Evolutionary conservation across 176 grass and related monocot genomes (phyloP).

Genomic region (Oryza australiensis): DNA sequence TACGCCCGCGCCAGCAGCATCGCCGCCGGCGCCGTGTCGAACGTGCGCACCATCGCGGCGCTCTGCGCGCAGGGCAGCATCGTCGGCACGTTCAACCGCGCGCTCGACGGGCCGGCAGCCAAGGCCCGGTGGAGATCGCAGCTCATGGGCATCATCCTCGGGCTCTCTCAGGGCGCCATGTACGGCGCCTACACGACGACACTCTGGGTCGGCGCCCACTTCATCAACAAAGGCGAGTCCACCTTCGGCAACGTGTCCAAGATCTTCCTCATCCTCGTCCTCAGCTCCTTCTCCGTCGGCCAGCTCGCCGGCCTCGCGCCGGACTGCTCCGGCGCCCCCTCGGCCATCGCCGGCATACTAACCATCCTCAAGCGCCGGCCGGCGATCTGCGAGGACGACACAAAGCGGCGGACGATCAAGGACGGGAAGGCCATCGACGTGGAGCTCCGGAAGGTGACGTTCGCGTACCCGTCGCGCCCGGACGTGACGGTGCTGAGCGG

Average conservation of each 20-base stretch:
- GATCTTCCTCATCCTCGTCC: slow-evolving; percentile 70
- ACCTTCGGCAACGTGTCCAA: slow-evolving; percentile 59
- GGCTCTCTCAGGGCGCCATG: slow-evolving; percentile 55
- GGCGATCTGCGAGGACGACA: background rate
- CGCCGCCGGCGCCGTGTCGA: slow-evolving; percentile 47
- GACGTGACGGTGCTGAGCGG: slow-evolving; percentile 35
- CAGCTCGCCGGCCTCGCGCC: slow-evolving; percentile 55
- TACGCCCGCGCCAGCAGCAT: slow-evolving; percentile 45
- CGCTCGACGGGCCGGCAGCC: slow-evolving; percentile 11
- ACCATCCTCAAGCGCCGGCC: slow-evolving; percentile 39
- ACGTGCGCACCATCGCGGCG: slow-evolving; percentile 47
- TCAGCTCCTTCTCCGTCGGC: slow-evolving; percentile 54
- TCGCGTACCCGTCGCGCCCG: slow-evolving; percentile 54
- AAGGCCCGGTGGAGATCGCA: slow-evolving; percentile 26
- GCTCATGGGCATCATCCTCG: slow-evolving; percentile 52
- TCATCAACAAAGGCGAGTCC: slow-evolving; percentile 29
- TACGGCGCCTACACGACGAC: slow-evolving; percentile 55
- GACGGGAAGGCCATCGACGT: slow-evolving; percentile 48
- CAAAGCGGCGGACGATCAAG: slow-evolving; percentile 17
- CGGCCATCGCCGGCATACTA: slow-evolving; percentile 36
- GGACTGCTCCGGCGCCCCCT: slow-evolving; percentile 39
- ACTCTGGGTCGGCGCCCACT: slow-evolving; percentile 47
- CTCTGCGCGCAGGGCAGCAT: slow-evolving; percentile 44
- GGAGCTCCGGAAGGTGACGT: slow-evolving; percentile 50
- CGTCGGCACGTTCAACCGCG: slow-evolving; percentile 34